phyloP scores from a whole-genome alignment of 495 filamentous ascomycete genomes.

The Pseudomonodictys pantanalensis region DNA sequence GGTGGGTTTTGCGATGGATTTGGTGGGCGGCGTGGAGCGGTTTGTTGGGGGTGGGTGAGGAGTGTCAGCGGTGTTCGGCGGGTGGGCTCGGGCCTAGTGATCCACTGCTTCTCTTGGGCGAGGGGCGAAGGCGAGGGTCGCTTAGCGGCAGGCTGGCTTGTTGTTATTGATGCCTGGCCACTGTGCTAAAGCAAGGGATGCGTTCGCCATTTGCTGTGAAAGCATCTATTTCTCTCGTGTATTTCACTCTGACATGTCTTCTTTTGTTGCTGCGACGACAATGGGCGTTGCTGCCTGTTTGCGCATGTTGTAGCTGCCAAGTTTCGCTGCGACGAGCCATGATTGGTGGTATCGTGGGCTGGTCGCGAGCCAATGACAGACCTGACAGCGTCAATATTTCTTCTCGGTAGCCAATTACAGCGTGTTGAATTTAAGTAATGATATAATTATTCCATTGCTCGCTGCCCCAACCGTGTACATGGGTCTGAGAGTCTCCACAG shows the following conservation, averaged over 20 bases:
- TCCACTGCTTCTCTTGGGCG: not conserved
- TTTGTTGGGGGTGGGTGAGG: constrained; percentile 16
- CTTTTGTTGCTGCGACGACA: not conserved
- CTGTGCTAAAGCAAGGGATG: not conserved
- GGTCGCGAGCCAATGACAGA: no score
- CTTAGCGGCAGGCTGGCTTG: not conserved
- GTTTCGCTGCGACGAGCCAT: not conserved
- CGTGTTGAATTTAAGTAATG: no score
- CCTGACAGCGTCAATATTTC: no score
- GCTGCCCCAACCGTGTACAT: no score
- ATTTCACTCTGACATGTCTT: not conserved
- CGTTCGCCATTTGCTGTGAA: not conserved
- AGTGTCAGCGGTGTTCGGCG: not conserved
- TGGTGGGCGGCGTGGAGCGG: not conserved
- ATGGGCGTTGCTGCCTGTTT: not conserved
- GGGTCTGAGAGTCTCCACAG: no score
- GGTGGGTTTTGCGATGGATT: constrained; percentile 14
- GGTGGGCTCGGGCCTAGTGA: not conserved
- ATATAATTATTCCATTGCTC: no score
- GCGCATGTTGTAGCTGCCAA: not conserved
- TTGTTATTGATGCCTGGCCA: not conserved
- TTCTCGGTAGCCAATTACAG: no score
- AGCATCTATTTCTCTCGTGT: not conserved
- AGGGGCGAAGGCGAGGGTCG: constrained; percentile 1
- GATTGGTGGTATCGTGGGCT: no score